Evolutionary conservation across 805 yeast species (phyloP).

Genomic region (Cyberlindnera americana): DNA sequence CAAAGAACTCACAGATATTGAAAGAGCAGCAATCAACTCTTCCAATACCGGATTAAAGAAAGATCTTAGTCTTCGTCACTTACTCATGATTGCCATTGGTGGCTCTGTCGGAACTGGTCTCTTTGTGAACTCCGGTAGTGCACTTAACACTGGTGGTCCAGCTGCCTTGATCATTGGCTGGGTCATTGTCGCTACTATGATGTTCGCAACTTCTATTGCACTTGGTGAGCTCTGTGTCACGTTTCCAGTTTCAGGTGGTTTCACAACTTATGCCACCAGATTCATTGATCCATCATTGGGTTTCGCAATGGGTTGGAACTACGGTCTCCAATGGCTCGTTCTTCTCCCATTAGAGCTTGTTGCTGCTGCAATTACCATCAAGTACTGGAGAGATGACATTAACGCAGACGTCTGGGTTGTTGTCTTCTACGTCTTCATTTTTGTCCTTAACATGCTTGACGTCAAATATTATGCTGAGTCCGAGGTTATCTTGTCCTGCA

Average conservation of each 20-base stretch:
- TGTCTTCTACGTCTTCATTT: slow-evolving; percentile 45
- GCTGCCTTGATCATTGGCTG: slow-evolving; percentile 58
- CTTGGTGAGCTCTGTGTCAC: slow-evolving; percentile 52
- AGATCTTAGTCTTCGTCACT: slow-evolving; percentile 45
- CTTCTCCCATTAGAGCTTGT: slow-evolving; percentile 55
- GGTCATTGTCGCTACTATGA: slow-evolving; percentile 51
- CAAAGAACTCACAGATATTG: slow-evolving; percentile 33
- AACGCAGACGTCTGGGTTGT: slow-evolving; percentile 59
- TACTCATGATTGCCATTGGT: slow-evolving; percentile 75
- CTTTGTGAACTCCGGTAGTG: slow-evolving; percentile 61
- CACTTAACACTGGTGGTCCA: slow-evolving; percentile 58
- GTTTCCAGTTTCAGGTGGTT: slow-evolving; percentile 52
- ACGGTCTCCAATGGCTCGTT: slow-evolving; percentile 52
- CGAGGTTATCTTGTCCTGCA: slow-evolving; percentile 44
- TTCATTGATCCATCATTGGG: slow-evolving; percentile 54
- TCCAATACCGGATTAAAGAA: slow-evolving; percentile 35
- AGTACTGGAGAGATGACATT: slow-evolving; percentile 46
- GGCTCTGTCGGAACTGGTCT: slow-evolving; percentile 73
- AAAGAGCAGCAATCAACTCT: slow-evolving; percentile 35
- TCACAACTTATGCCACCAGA: slow-evolving; percentile 45
- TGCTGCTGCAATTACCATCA: slow-evolving; percentile 54
- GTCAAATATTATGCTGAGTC: slow-evolving; percentile 54
- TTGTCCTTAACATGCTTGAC: slow-evolving; percentile 46
- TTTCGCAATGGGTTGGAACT: slow-evolving; percentile 50
- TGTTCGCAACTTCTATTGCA: slow-evolving; percentile 55